Base-by-base conservation (phyloP, 2,329 filamentous ascomycete genomes). In the Penicillium sp. region DNA sequence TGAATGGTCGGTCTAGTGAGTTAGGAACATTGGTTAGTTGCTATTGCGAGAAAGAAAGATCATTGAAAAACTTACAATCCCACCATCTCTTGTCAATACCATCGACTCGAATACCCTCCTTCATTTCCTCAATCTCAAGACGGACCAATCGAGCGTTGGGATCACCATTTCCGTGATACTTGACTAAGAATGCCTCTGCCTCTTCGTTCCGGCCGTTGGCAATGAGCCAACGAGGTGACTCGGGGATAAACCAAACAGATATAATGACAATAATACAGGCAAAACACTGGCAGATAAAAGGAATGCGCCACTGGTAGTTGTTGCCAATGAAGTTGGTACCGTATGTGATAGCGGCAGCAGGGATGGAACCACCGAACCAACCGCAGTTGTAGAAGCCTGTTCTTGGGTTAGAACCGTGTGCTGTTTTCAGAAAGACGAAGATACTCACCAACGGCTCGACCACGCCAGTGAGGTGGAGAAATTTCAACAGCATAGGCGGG, bases 221-320 rank as follows among this genome's bases (percentile, higher is more conserved):
- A 2, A 69, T 59, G 17, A 67, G 66, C 64, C 65, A 89, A 1
- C 87, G 79, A 0, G 86, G 87, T 0, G 84, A 86, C 62, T 90
- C 87, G 0, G 87, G 88, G 67, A 89, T 85, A 71, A 87, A 84
- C 79, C 83, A 85, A 31, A 88, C 81, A 10, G 79, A 69, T 1
- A 64, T 62, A 54, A 88, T 75, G 1, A 89, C 78, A 1, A 83
- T 55, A 2, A 87, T 58, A 0, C 88, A 80, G 0, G 85, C 85
- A 0, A 86, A 72, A 47, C 87, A 87, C 66, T 89, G 86, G 68
- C 87, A 86, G 0, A 86, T 85, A 49, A 89, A 82, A 0, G 86
- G 86, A 58, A 89, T 87, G 2, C 86, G 77, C 85, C 86, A 88
- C 6, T 79, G 73, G 66, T 74, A 81, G 70, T 81, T 67, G 68